These are phyloP conservation scores for Zymoseptoria pseudotritici DNA, from an alignment of 2,329 filamentous ascomycete genomes.

Conservation along the genomic window DNA sequence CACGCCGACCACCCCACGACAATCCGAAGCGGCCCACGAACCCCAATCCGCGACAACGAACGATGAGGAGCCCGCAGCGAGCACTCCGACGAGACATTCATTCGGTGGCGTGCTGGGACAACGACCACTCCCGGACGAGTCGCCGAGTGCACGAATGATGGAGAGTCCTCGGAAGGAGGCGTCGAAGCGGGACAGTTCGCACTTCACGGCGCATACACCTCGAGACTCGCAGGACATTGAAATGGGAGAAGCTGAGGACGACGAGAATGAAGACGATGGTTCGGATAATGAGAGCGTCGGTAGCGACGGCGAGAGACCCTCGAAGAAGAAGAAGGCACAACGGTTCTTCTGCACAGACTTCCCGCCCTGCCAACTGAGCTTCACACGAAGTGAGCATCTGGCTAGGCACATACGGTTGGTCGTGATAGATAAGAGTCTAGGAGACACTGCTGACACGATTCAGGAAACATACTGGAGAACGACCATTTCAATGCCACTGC, in stretches of 20 bases:
- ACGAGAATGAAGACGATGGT: slow-evolving; percentile 56
- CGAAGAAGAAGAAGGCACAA: slow-evolving; percentile 94
- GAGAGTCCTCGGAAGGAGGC: slow-evolving; percentile 23
- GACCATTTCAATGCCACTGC: slow-evolving; percentile 95
- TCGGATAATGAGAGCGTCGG: slow-evolving; percentile 45
- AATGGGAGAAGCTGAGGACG: slow-evolving; percentile 66
- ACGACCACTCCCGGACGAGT: slow-evolving; percentile 35
- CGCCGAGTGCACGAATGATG: slow-evolving; percentile 8
- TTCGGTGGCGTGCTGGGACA: slow-evolving; percentile 43
- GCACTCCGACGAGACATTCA: slow-evolving; percentile 56
- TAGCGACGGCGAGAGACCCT: slow-evolving; percentile 60
- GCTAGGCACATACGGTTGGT: slow-evolving; percentile 83
- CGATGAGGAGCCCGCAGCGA: slow-evolving; percentile 38
- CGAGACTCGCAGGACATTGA: slow-evolving; percentile 60
- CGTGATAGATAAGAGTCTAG: slow-evolving; percentile 1
- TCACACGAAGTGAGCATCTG: slow-evolving; percentile 91
- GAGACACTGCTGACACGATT: slow-evolving; percentile 19
- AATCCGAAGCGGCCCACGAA: slow-evolving; percentile 35
- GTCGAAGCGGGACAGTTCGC: slow-evolving; percentile 50
- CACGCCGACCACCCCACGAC: slow-evolving; percentile 50
- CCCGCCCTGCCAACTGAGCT: slow-evolving; percentile 87
- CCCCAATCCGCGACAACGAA: slow-evolving; percentile 29
- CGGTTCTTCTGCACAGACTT: slow-evolving; percentile 95
- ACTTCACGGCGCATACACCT: slow-evolving; percentile 53
- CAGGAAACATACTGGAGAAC: slow-evolving; percentile 94